phyloP scores from a whole-genome alignment of 2,329 filamentous ascomycete genomes.

The Aspergillus sp. region DNA sequence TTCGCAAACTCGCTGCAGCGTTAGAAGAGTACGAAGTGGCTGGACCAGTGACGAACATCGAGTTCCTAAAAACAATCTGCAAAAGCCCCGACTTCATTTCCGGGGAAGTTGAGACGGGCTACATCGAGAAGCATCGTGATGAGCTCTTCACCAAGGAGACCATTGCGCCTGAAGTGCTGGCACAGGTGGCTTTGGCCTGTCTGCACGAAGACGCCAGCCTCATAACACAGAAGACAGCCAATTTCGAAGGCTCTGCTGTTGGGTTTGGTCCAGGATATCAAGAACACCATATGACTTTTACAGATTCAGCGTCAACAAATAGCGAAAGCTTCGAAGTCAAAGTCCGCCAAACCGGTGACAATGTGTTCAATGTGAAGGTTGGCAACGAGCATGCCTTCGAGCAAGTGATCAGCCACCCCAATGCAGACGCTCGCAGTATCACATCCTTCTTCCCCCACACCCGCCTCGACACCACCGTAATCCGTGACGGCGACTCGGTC shows the following conservation, averaged over 20 bases:
- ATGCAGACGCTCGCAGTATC: constrained; percentile 51
- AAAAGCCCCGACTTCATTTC: constrained; percentile 76
- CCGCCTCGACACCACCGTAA: constrained; percentile 75
- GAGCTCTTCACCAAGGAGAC: constrained; percentile 70
- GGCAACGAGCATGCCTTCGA: constrained; percentile 32
- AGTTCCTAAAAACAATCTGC: constrained; percentile 89
- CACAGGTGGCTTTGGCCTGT: constrained; percentile 81
- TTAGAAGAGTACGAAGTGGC: constrained; percentile 89
- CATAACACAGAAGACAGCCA: constrained; percentile 23
- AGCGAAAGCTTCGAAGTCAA: constrained; percentile 46
- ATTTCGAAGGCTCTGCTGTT: constrained; percentile 37
- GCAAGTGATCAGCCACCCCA: constrained; percentile 51
- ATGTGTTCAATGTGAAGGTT: constrained; percentile 52
- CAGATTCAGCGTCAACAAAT: constrained; percentile 47
- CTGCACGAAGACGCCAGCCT: constrained; percentile 51
- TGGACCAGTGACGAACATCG: constrained; percentile 90
- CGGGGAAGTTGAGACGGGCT: constrained; percentile 92
- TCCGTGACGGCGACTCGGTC: constrained; percentile 54
- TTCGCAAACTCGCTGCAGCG: constrained; percentile 77
- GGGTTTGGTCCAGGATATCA: constrained; percentile 65
- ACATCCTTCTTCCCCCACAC: constrained; percentile 80
- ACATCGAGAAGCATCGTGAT: constrained; percentile 83
- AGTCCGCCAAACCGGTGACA: constrained; percentile 52
- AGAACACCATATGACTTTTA: constrained; percentile 61
- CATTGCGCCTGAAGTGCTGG: constrained; percentile 71